Percentiles rank a stretch among this genome's conserved stretches.
Conservation (phyloP, 2,329 filamentous ascomycete genomes). For the Cladophialophora bantiana region DNA sequence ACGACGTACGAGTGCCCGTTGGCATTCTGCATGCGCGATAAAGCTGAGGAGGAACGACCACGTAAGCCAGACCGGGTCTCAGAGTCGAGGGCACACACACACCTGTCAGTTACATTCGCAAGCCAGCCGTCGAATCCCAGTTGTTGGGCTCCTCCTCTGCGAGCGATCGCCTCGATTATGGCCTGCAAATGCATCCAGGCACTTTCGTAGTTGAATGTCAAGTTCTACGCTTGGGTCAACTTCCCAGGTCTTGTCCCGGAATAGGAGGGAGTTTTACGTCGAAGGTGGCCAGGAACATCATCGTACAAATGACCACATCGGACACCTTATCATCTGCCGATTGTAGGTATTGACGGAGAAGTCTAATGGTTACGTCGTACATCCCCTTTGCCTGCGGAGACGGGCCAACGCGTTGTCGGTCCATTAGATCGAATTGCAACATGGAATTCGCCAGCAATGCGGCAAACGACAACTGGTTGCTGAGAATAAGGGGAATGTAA, state of each 20-base stretch:
- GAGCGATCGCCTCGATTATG: background rate
- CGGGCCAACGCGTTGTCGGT: background rate
- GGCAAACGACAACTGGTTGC: background rate
- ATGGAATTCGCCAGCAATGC: background rate
- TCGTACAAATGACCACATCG: background rate
- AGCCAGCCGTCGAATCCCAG: background rate
- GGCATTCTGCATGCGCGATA: background rate
- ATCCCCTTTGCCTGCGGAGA: background rate
- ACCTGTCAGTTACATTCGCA: conserved; percentile 1
- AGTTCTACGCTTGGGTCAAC: background rate
- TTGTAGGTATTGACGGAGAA: background rate
- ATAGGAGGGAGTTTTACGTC: background rate
- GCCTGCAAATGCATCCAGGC: background rate
- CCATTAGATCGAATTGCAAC: conserved; percentile 1
- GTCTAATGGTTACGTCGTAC: background rate
- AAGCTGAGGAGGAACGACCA: background rate
- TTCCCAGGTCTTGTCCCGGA: background rate
- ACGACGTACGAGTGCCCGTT: background rate
- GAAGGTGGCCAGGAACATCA: background rate
- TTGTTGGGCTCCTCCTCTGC: background rate
- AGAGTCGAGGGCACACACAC: background rate
- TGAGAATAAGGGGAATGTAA: conserved; percentile 2
- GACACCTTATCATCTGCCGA: background rate
- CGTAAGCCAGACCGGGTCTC: background rate
- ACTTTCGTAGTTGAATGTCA: background rate